Base-by-base conservation (phyloP, 73 alveolate genomes). In the Paramecium biaurelia region DNA sequence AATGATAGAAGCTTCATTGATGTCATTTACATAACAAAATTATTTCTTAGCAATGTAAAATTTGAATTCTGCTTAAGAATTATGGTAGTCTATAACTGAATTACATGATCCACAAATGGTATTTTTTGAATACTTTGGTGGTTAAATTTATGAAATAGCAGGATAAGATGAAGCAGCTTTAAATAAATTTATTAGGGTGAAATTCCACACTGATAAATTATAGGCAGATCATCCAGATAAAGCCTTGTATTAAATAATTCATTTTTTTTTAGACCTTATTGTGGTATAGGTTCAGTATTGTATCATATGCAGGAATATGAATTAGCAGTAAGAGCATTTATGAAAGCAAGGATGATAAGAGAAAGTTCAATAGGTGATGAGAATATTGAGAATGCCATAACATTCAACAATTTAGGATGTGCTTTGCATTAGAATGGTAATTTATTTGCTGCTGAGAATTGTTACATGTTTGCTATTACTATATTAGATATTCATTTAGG, bases 291-390 rank as follows among this genome's bases (percentile, higher is more conserved):
- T 38, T 43, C 76, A 12, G 90, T 79, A 41, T 47, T 79, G 11
- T 79, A 79, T 45, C 90, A 79, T 79, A 79, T 43, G 76, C 56
- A 79, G 49, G 90, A 79, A 41, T 79, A 79, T 43, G 90, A 79
- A 79, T 47, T 79, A 2, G 70, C 76, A 43, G 56, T 47, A 0
- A 21, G 90, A 79, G 76, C 90, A 41, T 79, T 79, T 34, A 79
- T 47, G 45, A 79, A 79, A 47, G 90, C 76, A n/a, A 38, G 90
- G 43, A 43, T 43, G 72, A 23, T 79, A 34, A 79, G 90, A 79
- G 90, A 79, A 24, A 38, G 32, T 8, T 43, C 74, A 11, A 79
- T 79, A 79, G 76, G 90, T 5, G 90, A 79, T 79, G 90, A 79
- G 32, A 41, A 79, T 23, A 47, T 79, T 20, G 90, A 79, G 56